A percentile compares a stretch with the other conserved stretches of the same genome.
phyloP scores from a whole-genome alignment of 495 filamentous ascomycete genomes.

The Xylaria nigripes region DNA sequence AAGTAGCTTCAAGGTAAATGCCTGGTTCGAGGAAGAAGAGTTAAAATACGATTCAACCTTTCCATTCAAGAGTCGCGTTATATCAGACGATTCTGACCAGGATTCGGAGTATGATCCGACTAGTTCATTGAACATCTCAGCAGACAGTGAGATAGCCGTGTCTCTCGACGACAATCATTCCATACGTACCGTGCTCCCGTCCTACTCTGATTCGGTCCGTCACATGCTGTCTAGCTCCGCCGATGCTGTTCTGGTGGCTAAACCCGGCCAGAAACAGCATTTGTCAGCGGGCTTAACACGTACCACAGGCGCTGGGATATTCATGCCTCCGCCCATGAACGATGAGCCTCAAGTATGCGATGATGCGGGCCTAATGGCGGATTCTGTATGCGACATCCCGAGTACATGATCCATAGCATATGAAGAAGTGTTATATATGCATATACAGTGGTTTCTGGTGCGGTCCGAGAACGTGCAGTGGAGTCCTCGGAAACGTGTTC shows the following conservation, averaged over 20 bases:
- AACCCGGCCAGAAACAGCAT: neutral
- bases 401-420: neutral
- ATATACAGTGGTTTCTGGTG: neutral
- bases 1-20: neutral
- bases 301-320: neutral
- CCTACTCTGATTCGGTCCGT: neutral
- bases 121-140: neutral
- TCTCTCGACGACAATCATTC: neutral
- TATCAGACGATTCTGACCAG: neutral
- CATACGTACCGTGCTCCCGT: neutral
- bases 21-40: neutral
- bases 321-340: neutral
- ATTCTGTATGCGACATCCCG: neutral
- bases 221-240: too few relatives aligned
- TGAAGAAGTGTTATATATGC: neutral
- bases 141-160: neutral
- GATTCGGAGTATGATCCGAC: neutral
- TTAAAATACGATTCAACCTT: neutral
- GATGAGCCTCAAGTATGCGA: neutral
- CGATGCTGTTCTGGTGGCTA: neutral
- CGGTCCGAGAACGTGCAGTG: neutral
- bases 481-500: too few relatives aligned
- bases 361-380: neutral
- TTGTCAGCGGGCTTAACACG: neutral
- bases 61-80: neutral